These are phyloP conservation scores for Microstegium vimineum DNA, from an alignment of 176 grass and related monocot genomes.

Conservation along the genomic window DNA sequence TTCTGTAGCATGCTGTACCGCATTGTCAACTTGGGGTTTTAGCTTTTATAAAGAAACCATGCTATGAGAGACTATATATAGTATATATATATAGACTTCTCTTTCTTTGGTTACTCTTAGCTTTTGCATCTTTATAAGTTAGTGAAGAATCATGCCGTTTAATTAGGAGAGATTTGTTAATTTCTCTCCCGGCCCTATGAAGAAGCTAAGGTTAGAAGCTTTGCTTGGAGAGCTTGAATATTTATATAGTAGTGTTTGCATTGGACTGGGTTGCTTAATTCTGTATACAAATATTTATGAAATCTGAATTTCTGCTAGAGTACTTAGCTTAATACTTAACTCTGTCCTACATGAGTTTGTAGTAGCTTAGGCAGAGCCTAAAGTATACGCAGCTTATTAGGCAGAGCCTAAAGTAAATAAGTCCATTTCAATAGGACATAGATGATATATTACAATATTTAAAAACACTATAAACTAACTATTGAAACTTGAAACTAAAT, in stretches of 20 bases:
- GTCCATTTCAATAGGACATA: not conserved
- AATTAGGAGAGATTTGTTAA: not conserved
- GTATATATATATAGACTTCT: no score
- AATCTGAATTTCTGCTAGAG: not conserved
- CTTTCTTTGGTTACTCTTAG: no score
- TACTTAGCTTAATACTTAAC: not conserved
- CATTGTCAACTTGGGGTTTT: no score
- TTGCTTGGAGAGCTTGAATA: not conserved
- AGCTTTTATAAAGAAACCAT: no score
- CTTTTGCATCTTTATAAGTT: not conserved
- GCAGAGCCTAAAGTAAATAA: not conserved
- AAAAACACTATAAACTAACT: not conserved
- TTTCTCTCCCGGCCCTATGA: not conserved
- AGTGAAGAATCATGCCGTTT: not conserved
- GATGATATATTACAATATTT: not conserved
- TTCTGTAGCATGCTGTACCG: no score
- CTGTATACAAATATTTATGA: not conserved
- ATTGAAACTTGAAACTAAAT: not conserved
- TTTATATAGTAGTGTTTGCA: not conserved
- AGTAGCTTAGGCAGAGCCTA: no score
- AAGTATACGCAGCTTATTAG: no score
- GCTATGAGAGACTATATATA: no score
- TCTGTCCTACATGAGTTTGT: not conserved
- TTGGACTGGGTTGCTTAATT: not conserved
- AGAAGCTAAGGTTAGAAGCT: not conserved